phyloP scores from a whole-genome alignment of 2,329 filamentous ascomycete genomes.

The Rutstroemia sp. region DNA sequence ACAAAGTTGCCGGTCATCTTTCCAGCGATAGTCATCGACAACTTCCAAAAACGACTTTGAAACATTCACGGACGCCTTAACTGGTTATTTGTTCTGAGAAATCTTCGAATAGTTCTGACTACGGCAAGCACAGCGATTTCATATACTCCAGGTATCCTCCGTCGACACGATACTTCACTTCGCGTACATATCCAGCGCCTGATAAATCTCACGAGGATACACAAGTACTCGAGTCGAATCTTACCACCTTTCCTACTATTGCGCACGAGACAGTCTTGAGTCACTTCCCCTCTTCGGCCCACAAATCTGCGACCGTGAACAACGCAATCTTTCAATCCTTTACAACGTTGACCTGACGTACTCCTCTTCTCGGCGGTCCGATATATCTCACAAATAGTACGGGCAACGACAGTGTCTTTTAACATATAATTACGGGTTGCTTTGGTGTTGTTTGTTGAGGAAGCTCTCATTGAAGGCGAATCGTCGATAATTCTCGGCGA shows the following conservation, averaged over 20 bases:
- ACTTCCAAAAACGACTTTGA: conserved; percentile 30
- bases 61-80: conserved; percentile 49
- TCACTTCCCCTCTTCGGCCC: not conserved
- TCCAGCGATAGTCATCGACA: conserved; percentile 28
- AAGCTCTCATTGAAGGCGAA: not conserved
- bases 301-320: conserved; percentile 4
- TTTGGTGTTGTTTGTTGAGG: not conserved
- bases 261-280: too few relatives aligned
- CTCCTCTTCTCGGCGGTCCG: not conserved
- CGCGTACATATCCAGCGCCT: not conserved
- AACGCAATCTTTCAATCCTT: not conserved
- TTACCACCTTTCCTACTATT: not conserved
- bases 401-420: too few relatives aligned
- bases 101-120: conserved; percentile 29
- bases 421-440: not conserved
- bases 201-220: too few relatives aligned
- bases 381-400: not conserved
- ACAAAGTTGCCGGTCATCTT: conserved; percentile 32
- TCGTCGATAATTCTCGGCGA: conserved; percentile 16
- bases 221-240: conserved; percentile 1
- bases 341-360: not conserved
- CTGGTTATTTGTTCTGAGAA: conserved; percentile 39
- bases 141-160: not conserved
- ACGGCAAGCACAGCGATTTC: conserved; percentile 17
- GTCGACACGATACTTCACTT: not conserved